Evolutionary conservation across 2,329 filamentous ascomycete genomes (phyloP).

Genomic region (Laburnicola sp.): DNA sequence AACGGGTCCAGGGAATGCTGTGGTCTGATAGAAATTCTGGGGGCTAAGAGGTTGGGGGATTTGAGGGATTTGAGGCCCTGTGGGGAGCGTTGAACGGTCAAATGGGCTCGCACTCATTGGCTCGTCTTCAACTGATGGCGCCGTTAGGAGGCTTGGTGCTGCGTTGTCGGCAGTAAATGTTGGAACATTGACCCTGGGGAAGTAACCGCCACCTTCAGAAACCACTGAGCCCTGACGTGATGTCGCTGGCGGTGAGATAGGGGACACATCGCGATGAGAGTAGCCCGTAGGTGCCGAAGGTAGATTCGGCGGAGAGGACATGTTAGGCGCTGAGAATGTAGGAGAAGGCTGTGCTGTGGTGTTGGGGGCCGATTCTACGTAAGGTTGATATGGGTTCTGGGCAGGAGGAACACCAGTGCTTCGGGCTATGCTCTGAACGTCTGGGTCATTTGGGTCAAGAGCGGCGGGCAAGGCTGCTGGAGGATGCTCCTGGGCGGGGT

Average conservation of each 20-base stretch:
- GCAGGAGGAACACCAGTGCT: constrained; percentile 27
- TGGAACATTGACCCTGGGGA: constrained; percentile 54
- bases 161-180: constrained; percentile 48
- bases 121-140: constrained; percentile 36
- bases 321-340: constrained; percentile 47
- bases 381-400: constrained; percentile 49
- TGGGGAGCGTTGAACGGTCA: constrained; percentile 20
- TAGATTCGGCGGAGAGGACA: constrained; percentile 45
- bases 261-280: constrained; percentile 54
- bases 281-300: constrained; percentile 38
- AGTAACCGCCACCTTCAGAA: constrained; percentile 59
- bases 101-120: constrained; percentile 28
- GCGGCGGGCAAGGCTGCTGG: constrained; percentile 43
- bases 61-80: constrained; percentile 27
- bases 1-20: constrained; percentile 45
- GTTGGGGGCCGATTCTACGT: constrained; percentile 64
- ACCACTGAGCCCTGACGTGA: constrained; percentile 52
- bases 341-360: constrained; percentile 55
- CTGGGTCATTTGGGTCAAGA: constrained; percentile 67
- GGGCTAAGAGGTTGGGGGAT: constrained; percentile 29
- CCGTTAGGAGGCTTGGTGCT: constrained; percentile 42
- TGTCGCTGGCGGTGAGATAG: constrained; percentile 51
- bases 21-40: constrained; percentile 38
- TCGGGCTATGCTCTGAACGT: constrained; percentile 60
- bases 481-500: constrained; percentile 67